A percentile compares a stretch with the other conserved stretches of the same genome.
phyloP scores from a whole-genome alignment of 2,329 filamentous ascomycete species.

The Blastomyces emzantsi region DNA sequence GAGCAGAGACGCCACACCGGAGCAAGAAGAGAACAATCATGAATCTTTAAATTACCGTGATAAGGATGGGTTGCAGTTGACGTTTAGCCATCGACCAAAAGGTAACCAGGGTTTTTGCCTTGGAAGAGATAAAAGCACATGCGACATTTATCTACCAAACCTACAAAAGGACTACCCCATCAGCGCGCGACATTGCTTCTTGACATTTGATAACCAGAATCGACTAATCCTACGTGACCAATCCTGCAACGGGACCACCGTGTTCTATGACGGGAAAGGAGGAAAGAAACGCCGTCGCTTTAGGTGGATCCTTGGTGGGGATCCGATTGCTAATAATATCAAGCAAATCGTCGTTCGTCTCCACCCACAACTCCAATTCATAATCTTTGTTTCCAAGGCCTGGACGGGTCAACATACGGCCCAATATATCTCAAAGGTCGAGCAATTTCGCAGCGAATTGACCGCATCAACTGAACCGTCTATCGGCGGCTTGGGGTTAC shows the following conservation, averaged over 20 bases:
- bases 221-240: conserved; percentile 2
- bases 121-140: neutral
- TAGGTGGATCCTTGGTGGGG: neutral
- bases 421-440: neutral
- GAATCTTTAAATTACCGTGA: neutral
- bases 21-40: neutral
- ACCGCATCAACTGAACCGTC: neutral
- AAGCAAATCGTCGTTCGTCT: neutral
- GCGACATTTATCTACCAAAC: conserved; percentile 2
- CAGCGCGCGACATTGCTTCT: neutral
- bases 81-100: conserved; percentile 4
- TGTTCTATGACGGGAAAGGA: neutral
- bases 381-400: neutral
- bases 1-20: neutral
- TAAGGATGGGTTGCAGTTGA: neutral
- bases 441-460: neutral
- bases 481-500: neutral
- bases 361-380: neutral
- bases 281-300: neutral
- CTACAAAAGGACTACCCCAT: too few relatives aligned
- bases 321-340: neutral
- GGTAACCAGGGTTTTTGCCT: neutral
- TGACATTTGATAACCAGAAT: conserved; percentile 6
- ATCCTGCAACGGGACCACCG: conserved; percentile 1
- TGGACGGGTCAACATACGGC: neutral